phyloP scores from a whole-genome alignment of 2,329 filamentous ascomycete genomes.

The Alternaria triticina region DNA sequence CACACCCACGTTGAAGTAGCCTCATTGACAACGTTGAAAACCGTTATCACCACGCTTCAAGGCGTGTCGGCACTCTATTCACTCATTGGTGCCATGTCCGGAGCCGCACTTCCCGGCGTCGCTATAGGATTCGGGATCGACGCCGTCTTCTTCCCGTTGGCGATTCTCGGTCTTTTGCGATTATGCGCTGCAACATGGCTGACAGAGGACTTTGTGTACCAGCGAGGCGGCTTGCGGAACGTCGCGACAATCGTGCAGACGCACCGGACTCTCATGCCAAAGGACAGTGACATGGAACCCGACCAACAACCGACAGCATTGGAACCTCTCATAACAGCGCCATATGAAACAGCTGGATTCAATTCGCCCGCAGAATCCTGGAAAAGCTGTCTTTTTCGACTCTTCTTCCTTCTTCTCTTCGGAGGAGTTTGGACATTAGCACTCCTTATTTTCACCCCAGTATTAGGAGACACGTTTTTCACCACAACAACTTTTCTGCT shows the following conservation, averaged over 20 bases:
- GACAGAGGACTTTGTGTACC: conserved; percentile 19
- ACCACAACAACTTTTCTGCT: not conserved
- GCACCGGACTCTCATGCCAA: not conserved
- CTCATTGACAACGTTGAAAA: conserved; percentile 20
- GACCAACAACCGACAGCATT: not conserved
- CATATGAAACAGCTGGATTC: not conserved
- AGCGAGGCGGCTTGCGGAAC: not conserved
- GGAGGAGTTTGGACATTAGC: not conserved
- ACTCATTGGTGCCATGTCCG: not conserved
- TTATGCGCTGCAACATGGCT: conserved; percentile 21
- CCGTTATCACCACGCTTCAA: conserved; percentile 20
- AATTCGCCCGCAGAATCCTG: not conserved
- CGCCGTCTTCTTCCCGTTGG: conserved; percentile 16
- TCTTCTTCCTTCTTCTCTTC: not conserved
- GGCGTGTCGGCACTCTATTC: conserved; percentile 17
- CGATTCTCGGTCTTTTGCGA: conserved; percentile 17
- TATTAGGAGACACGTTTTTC: not conserved
- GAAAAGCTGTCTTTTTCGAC: not conserved
- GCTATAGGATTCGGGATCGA: not conserved
- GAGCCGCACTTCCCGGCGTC: not conserved
- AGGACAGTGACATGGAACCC: not conserved
- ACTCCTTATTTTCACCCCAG: not conserved
- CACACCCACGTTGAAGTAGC: conserved; percentile 5
- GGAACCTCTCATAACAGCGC: not conserved
- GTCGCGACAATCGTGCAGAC: not conserved